These are phyloP conservation scores for Carex myosuroides DNA, from an alignment of 176 grass and related monocot species.

Conservation along the genomic window DNA sequence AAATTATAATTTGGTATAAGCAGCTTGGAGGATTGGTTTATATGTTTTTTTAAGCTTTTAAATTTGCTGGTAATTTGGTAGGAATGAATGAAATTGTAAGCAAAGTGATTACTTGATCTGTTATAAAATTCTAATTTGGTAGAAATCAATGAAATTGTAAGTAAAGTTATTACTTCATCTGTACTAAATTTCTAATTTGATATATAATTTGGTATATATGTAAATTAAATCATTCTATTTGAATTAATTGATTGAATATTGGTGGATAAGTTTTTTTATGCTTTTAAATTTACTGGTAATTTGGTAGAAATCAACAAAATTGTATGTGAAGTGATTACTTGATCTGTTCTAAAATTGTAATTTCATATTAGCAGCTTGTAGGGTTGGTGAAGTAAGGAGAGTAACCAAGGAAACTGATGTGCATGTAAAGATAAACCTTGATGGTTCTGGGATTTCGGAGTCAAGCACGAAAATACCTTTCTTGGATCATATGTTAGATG, in stretches of 20 bases:
- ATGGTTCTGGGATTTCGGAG: conserved; percentile 62
- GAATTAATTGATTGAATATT: too few species aligned
- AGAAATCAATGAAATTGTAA: too few species aligned
- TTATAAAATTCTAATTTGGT: too few species aligned
- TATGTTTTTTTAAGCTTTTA: neutral
- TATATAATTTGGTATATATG: too few species aligned
- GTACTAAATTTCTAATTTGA: too few species aligned
- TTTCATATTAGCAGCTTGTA: conserved; percentile 18
- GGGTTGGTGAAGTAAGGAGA: conserved; percentile 68
- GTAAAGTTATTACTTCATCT: too few species aligned
- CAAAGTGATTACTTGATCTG: neutral
- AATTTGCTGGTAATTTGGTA: neutral
- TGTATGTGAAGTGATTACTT: neutral
- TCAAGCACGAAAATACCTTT: conserved; percentile 83
- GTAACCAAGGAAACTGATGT: conserved; percentile 89
- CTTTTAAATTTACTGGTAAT: too few species aligned
- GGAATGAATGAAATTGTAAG: neutral
- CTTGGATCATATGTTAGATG: conserved; percentile 96
- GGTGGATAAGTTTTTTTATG: too few species aligned
- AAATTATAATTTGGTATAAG: conserved; percentile 10
- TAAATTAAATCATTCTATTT: too few species aligned
- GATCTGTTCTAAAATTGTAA: neutral
- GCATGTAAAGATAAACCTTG: conserved; percentile 76
- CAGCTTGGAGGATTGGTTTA: conserved; percentile 17
- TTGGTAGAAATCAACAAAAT: too few species aligned